phyloP scores from a whole-genome alignment of 2,329 filamentous ascomycete species.

The Diaporthe ilicicola region DNA sequence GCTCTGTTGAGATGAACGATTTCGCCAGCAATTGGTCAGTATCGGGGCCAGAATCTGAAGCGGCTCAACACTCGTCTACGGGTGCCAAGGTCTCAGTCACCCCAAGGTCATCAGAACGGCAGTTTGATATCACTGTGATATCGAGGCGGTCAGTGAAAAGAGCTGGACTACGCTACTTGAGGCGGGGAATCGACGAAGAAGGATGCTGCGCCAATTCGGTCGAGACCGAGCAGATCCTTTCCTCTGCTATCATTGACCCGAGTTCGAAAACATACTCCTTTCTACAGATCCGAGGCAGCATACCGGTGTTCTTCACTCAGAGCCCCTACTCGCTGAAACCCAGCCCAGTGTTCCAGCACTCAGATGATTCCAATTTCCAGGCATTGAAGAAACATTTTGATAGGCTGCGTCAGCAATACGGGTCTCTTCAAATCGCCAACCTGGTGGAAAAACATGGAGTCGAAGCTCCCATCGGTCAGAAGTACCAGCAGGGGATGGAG shows the following conservation, averaged over 20 bases:
- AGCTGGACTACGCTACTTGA: slow-evolving; percentile 87
- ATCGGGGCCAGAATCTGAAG: slow-evolving; percentile 23
- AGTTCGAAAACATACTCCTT: slow-evolving; percentile 78
- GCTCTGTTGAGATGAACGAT: slow-evolving; percentile 52
- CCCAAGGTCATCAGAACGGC: slow-evolving; percentile 56
- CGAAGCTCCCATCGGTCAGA: slow-evolving; percentile 80
- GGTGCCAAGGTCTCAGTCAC: slow-evolving; percentile 42
- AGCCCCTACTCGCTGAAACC: slow-evolving; percentile 94
- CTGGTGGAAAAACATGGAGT: slow-evolving; percentile 89
- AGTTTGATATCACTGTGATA: slow-evolving; percentile 85
- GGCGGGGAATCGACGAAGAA: slow-evolving; percentile 89
- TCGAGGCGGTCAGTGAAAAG: slow-evolving; percentile 89
- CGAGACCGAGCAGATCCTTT: slow-evolving; percentile 94
- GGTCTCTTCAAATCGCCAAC: slow-evolving; percentile 79
- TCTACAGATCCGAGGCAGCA: slow-evolving; percentile 87
- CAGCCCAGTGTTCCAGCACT: slow-evolving; percentile 82
- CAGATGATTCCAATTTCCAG: slow-evolving; percentile 76
- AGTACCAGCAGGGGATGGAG: slow-evolving; percentile 75
- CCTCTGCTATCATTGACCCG: slow-evolving; percentile 70
- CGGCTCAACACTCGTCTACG: slow-evolving; percentile 32
- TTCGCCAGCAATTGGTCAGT: slow-evolving; percentile 34
- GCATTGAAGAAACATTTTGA: slow-evolving; percentile 85
- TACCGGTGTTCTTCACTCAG: slow-evolving; percentile 95
- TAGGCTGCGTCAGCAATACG: slow-evolving; percentile 74
- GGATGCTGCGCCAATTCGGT: slow-evolving; percentile 90